These are phyloP conservation scores for Fusarium compactum DNA, from an alignment of 2,329 filamentous ascomycete genomes.

Conservation along the genomic window DNA sequence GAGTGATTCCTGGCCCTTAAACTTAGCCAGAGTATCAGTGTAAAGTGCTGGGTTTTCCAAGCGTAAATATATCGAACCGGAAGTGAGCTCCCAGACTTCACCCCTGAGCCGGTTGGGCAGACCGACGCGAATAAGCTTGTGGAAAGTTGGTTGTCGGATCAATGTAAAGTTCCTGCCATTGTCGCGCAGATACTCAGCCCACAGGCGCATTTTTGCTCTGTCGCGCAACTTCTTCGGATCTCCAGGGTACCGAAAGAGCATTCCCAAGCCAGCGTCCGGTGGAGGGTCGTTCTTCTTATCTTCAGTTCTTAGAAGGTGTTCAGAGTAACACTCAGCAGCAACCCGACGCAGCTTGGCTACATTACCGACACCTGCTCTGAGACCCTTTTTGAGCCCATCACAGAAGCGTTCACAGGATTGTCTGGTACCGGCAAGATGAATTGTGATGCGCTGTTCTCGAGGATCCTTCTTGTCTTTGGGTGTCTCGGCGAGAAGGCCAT, in stretches of 20 bases:
- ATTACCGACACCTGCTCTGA: constrained; percentile 87
- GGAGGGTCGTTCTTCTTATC: constrained; percentile 67
- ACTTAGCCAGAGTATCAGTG: constrained; percentile 84
- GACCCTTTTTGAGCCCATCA: constrained; percentile 90
- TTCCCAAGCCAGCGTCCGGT: constrained; percentile 93
- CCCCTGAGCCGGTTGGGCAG: constrained; percentile 92
- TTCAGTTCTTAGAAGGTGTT: constrained; percentile 77
- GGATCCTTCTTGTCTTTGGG: constrained; percentile 62
- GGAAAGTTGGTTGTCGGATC: constrained; percentile 95
- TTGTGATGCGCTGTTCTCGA: constrained; percentile 85
- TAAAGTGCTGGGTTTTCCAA: constrained; percentile 89
- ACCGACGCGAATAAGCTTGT: constrained; percentile 95
- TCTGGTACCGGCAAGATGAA: constrained; percentile 90
- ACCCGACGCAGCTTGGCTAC: constrained; percentile 87
- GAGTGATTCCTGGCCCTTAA: constrained; percentile 86
- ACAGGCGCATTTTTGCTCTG: constrained; percentile 95
- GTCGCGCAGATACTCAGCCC: constrained; percentile 95
- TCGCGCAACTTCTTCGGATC: constrained; percentile 95
- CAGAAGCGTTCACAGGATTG: constrained; percentile 95
- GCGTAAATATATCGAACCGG: constrained; percentile 88
- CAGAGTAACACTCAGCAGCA: constrained; percentile 88
- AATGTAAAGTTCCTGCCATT: constrained; percentile 94
- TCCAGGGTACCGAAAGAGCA: constrained; percentile 93
- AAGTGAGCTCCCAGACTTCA: constrained; percentile 96
- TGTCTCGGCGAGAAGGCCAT: constrained; percentile 72